Conservation (phyloP, 176 grass and related monocot species). For the Oryza longistaminata region DNA sequence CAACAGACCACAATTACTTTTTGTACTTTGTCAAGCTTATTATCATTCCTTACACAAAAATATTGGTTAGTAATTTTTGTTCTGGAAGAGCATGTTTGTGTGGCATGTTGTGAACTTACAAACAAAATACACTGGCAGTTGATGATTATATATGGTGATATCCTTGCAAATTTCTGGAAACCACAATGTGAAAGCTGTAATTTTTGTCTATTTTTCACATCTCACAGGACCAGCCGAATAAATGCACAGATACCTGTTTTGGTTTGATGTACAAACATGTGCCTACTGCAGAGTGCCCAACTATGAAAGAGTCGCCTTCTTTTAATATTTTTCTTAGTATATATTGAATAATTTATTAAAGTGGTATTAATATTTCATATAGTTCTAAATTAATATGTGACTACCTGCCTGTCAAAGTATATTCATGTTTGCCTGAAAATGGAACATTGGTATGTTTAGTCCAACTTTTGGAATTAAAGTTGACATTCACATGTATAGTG, state of each 20-base stretch:
- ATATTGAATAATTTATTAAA: too few species aligned
- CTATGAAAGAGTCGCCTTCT: neutral
- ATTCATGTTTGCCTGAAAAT: too few species aligned
- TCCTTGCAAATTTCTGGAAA: neutral
- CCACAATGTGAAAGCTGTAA: neutral
- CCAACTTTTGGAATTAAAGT: neutral
- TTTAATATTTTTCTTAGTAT: too few species aligned
- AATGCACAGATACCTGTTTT: neutral
- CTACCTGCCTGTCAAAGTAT: too few species aligned
- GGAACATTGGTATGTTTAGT: too few species aligned
- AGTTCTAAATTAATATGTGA: too few species aligned
- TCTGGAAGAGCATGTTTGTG: neutral
- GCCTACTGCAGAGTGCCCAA: neutral
- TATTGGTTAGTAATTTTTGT: neutral
- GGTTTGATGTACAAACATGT: neutral
- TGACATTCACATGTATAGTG: too few species aligned
- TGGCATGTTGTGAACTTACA: neutral
- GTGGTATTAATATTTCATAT: too few species aligned
- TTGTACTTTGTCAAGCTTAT: neutral
- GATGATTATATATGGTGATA: constrained; percentile 14
- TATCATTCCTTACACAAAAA: neutral
- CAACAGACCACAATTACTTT: neutral
- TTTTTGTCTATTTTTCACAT: neutral
- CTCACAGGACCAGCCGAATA: neutral
- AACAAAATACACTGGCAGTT: neutral